These are phyloP conservation scores for Suhomyces atakaporum DNA, from an alignment of 1,139 yeast species.

Conservation along the genomic window DNA sequence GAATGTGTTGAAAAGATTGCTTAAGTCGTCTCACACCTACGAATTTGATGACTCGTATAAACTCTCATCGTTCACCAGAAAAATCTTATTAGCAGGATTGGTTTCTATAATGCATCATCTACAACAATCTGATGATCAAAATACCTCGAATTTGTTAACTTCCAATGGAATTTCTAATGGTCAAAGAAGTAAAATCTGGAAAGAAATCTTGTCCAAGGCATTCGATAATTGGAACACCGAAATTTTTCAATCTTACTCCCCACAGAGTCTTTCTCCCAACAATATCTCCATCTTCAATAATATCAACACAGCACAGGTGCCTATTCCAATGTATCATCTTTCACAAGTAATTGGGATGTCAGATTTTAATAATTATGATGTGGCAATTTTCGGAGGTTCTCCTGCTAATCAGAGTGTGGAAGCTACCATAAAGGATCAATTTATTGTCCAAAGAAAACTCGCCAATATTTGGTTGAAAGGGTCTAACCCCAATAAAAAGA, in stretches of 20 bases:
- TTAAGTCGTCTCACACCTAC: constrained; percentile 24
- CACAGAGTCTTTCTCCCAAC: constrained; percentile 11
- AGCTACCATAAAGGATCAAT: constrained; percentile 57
- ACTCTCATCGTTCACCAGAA: constrained; percentile 54
- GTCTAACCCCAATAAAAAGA: constrained; percentile 17
- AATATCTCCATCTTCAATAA: constrained; percentile 18
- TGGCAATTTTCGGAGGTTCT: constrained; percentile 78
- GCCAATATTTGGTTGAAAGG: constrained; percentile 46
- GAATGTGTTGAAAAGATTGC: constrained; percentile 35
- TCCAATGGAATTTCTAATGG: constrained; percentile 21
- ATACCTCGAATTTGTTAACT: constrained; percentile 45
- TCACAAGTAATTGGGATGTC: constrained; percentile 67
- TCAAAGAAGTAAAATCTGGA: constrained; percentile 22
- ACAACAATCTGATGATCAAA: constrained; percentile 71
- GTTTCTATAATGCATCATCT: constrained; percentile 69
- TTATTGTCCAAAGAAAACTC: constrained; percentile 53
- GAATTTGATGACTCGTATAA: constrained; percentile 15
- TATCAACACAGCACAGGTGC: constrained; percentile 19
- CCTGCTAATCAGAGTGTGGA: constrained; percentile 80
- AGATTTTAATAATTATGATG: constrained; percentile 72
- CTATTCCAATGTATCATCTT: constrained; percentile 56
- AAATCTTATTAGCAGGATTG: constrained; percentile 68
- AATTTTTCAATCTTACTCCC: constrained; percentile 15
- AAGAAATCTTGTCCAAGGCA: constrained; percentile 22
- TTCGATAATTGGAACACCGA: constrained; percentile 25